Evolutionary conservation across 805 yeast genomes (phyloP).

Genomic region (Starmerella etchellsii): DNA sequence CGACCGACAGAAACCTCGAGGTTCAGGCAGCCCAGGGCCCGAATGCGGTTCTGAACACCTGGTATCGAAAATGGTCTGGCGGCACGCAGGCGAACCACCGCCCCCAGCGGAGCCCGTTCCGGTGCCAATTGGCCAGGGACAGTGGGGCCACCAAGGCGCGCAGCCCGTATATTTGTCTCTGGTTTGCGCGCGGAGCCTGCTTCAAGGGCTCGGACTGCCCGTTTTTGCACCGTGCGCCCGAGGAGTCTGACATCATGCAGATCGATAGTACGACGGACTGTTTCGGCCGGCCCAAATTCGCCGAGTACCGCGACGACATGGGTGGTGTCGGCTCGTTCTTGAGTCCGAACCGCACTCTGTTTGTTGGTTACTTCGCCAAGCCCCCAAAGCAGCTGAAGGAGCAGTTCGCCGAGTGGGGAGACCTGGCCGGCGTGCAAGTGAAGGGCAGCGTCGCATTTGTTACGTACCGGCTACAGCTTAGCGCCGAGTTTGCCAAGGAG

Average conservation of each 20-base stretch:
- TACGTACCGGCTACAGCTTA: conserved; percentile 49
- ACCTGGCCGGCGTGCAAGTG: conserved; percentile 50
- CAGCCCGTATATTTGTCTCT: conserved; percentile 52
- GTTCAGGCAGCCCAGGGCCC: conserved; percentile 29
- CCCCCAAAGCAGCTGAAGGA: conserved; percentile 33
- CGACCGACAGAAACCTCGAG: not conserved
- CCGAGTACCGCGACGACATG: conserved; percentile 83
- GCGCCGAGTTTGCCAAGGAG: conserved; percentile 91
- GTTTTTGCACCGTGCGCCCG: conserved; percentile 68
- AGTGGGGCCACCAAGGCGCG: conserved; percentile 54
- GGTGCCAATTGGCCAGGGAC: conserved; percentile 49
- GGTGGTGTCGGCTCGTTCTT: conserved; percentile 79
- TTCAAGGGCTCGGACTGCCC: conserved; percentile 63
- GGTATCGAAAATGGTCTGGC: conserved; percentile 86
- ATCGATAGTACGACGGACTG: conserved; percentile 63
- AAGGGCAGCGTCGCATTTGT: conserved; percentile 70
- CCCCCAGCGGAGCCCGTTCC: conserved; percentile 37
- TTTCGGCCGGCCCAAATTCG: conserved; percentile 79
- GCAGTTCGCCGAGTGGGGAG: conserved; percentile 65
- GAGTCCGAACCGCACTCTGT: conserved; percentile 57
- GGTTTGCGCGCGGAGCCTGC: conserved; percentile 84
- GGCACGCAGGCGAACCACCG: conserved; percentile 36
- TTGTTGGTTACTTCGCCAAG: conserved; percentile 43
- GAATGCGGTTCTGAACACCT: conserved; percentile 55
- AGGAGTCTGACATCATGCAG: conserved; percentile 35